phyloP scores from a whole-genome alignment of 805 yeast genomes.

The Nakazawaea siamensis region DNA sequence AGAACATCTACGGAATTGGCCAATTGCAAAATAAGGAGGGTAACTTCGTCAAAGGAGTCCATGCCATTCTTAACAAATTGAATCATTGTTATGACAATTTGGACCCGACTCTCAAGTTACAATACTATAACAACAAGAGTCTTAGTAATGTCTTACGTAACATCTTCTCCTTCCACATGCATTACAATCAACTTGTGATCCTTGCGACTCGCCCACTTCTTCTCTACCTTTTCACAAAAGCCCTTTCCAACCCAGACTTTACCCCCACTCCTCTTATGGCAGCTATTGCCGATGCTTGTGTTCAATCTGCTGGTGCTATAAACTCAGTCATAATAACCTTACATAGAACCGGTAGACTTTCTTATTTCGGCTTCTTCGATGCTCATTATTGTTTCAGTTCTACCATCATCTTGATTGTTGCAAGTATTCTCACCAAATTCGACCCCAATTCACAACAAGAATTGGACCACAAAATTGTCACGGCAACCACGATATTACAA shows the following conservation, averaged over 20 bases:
- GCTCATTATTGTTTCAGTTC: conserved; percentile 11
- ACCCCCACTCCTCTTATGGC: conserved; percentile 6
- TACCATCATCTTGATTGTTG: conserved; percentile 8
- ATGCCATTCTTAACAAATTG: conserved; percentile 5
- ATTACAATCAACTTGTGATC: conserved; percentile 9
- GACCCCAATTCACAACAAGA: background rate
- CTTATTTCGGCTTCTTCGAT: conserved; percentile 10
- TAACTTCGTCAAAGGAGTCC: conserved; percentile 7
- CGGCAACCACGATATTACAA: conserved; percentile 1
- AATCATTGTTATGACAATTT: conserved; percentile 9
- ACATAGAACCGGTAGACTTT: conserved; percentile 4
- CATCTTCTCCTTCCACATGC: conserved; percentile 10
- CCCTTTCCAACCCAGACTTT: conserved; percentile 1
- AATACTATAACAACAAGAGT: conserved; percentile 4
- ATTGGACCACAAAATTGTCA: conserved; percentile 1
- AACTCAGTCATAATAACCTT: conserved; percentile 7
- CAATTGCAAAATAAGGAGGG: background rate
- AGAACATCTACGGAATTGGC: conserved; percentile 8
- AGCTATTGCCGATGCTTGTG: conserved; percentile 10
- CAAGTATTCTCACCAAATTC: conserved; percentile 1
- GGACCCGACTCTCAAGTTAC: conserved; percentile 10
- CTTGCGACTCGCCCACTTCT: conserved; percentile 10
- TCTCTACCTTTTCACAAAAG: conserved; percentile 5
- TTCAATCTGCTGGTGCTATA: conserved; percentile 8
- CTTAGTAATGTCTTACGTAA: conserved; percentile 4